Percentiles rank a stretch among this genome's conserved stretches.
Conservation (phyloP, 177 flowering plant genomes). For the Tripterygium wilfordii region DNA sequence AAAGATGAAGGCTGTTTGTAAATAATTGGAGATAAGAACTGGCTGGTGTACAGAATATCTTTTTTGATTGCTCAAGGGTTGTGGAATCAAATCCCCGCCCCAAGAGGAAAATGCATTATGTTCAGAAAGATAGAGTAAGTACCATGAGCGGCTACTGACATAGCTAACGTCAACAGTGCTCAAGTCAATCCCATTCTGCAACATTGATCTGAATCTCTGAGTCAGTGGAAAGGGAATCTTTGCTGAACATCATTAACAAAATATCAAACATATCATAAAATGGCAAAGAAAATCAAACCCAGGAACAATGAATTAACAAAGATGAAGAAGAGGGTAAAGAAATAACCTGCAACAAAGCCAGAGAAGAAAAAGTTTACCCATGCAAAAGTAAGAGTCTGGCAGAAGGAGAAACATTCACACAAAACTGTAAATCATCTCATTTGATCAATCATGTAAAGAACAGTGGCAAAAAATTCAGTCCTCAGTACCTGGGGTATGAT, state of each 20-base stretch:
- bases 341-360: slow-evolving; percentile 94
- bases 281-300: too few relatives aligned
- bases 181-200: slow-evolving; percentile 96
- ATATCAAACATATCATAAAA: too few relatives aligned
- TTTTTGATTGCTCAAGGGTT: too few relatives aligned
- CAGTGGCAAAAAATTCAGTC: not conserved
- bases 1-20: too few relatives aligned
- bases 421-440: slow-evolving; percentile 4
- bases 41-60: too few relatives aligned
- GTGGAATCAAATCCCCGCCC: too few relatives aligned
- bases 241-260: too few relatives aligned
- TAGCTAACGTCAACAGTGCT: slow-evolving; percentile 99
- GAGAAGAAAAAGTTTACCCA: slow-evolving; percentile 99
- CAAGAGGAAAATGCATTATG: too few relatives aligned
- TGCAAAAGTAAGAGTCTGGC: slow-evolving; percentile 96
- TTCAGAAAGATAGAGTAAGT: slow-evolving; percentile 13
- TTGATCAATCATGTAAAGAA: not conserved
- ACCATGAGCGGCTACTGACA: slow-evolving; percentile 99
- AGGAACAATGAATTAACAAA: too few relatives aligned
- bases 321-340: slow-evolving; percentile 1
- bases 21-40: too few relatives aligned
- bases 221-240: slow-evolving; percentile 97
- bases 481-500: slow-evolving; percentile 77
- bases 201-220: slow-evolving; percentile 95
- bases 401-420: slow-evolving; percentile 2